Conservation (phyloP, 2,329 filamentous ascomycete species). For the Epichloe uncinata region DNA sequence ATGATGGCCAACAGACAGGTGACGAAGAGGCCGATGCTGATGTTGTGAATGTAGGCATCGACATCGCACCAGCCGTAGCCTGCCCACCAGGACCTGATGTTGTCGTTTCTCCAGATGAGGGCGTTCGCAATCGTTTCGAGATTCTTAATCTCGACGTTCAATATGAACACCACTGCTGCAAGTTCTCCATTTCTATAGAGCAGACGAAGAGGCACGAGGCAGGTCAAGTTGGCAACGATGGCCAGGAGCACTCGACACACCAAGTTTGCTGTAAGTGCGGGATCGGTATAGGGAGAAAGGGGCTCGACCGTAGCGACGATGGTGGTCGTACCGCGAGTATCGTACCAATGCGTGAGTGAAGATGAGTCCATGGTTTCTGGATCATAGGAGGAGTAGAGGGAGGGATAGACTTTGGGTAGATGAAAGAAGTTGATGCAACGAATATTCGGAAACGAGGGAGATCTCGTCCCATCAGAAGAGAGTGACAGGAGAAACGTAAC, state of each 20-base stretch:
- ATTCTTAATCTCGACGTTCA: constrained; percentile 32
- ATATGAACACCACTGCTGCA: constrained; percentile 36
- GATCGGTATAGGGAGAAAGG: constrained; percentile 12
- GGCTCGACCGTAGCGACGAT: constrained; percentile 2
- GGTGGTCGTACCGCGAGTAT: neutral
- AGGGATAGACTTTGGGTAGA: neutral
- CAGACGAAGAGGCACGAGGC: constrained; percentile 36
- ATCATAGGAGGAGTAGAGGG: neutral
- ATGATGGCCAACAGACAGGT: constrained; percentile 42
- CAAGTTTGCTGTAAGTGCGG: constrained; percentile 30
- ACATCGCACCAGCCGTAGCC: constrained; percentile 42
- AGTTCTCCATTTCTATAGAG: constrained; percentile 41
- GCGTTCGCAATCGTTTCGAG: constrained; percentile 35
- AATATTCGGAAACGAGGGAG: neutral
- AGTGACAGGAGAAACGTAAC: neutral
- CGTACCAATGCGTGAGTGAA: neutral
- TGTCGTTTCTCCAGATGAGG: constrained; percentile 39
- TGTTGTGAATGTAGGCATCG: constrained; percentile 33
- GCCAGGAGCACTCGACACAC: constrained; percentile 34
- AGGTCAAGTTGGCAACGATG: constrained; percentile 29
- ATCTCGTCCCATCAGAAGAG: neutral
- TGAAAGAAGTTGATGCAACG: neutral
- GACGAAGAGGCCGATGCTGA: constrained; percentile 31
- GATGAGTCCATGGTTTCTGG: constrained; percentile 1
- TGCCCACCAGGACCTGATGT: constrained; percentile 36